Evolutionary conservation across 2,329 filamentous ascomycete species (phyloP).

Genomic region (Cladophialophora yegresii): DNA sequence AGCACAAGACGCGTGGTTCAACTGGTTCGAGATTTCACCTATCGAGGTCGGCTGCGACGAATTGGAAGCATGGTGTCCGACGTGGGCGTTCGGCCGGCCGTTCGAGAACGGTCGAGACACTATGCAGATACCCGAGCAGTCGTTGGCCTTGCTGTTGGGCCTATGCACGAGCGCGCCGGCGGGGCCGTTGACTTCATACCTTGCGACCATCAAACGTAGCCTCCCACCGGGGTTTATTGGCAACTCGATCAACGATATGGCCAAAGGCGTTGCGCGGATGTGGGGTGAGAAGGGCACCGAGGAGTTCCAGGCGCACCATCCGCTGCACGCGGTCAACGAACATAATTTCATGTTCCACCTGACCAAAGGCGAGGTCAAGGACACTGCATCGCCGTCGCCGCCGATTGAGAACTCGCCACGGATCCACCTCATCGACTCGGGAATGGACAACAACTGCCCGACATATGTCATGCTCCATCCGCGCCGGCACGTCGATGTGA

Average conservation of each 20-base stretch:
- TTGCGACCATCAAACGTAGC: constrained; percentile 29
- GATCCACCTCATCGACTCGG: constrained; percentile 25
- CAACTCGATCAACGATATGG: constrained; percentile 23
- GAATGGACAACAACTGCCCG: constrained; percentile 32
- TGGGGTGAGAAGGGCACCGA: constrained; percentile 25
- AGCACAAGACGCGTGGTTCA: constrained; percentile 42
- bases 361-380: constrained; percentile 6
- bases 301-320: constrained; percentile 28
- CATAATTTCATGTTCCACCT: constrained; percentile 29
- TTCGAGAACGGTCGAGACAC: constrained; percentile 38
- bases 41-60: constrained; percentile 44
- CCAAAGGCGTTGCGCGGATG: constrained; percentile 20
- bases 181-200: constrained; percentile 28
- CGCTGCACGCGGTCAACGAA: constrained; percentile 28
- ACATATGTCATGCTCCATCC: constrained; percentile 28
- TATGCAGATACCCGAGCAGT: constrained; percentile 32
- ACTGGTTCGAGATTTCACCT: constrained; percentile 43
- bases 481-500: constrained; percentile 21
- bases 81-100: constrained; percentile 43
- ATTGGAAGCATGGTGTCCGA: constrained; percentile 42
- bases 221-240: constrained; percentile 26
- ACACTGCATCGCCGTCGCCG: constrained; percentile 13
- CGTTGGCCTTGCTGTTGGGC: constrained; percentile 23
- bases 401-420: constrained; percentile 27
- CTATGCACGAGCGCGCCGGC: constrained; percentile 28